Percentiles rank a stretch among this genome's conserved stretches.
Conservation (phyloP, 139 green algal species). For the Tetraselmis chui region DNA sequence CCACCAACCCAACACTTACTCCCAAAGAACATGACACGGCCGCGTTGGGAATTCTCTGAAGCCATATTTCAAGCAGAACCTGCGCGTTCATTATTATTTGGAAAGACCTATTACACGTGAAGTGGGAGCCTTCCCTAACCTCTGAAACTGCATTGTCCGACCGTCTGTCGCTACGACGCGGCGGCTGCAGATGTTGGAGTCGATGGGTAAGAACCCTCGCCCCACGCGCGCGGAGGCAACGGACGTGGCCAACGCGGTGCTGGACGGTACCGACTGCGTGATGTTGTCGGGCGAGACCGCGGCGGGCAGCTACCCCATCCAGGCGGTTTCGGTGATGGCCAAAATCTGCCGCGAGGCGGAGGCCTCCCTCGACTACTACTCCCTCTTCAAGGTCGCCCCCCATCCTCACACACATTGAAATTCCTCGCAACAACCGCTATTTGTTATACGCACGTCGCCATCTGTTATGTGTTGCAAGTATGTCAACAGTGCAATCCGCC, state of each 20-base stretch:
- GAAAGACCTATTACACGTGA: too few species aligned
- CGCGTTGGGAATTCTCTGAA: too few species aligned
- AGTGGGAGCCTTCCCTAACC: background rate
- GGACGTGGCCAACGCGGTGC: conserved; percentile 93
- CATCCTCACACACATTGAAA: background rate
- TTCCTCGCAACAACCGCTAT: too few species aligned
- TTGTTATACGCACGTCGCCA: too few species aligned
- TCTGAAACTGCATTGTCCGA: too few species aligned
- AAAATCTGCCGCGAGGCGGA: conserved; percentile 91
- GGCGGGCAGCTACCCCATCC: conserved; percentile 80
- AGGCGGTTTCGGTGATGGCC: conserved; percentile 85
- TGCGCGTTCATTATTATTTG: too few species aligned
- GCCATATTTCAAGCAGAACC: too few species aligned
- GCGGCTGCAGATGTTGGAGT: conserved; percentile 82
- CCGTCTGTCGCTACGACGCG: too few species aligned
- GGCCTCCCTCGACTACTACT: conserved; percentile 87
- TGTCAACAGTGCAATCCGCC: too few species aligned
- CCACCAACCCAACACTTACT: too few species aligned
- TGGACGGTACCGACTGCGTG: conserved; percentile 94
- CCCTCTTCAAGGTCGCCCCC: conserved; percentile 71
- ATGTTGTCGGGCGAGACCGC: conserved; percentile 97
- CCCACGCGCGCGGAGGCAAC: conserved; percentile 91
- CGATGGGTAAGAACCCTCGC: conserved; percentile 89
- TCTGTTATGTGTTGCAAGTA: too few species aligned
- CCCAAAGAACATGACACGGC: too few species aligned